Base-by-base conservation (phyloP, 2,329 filamentous ascomycete species). In the Penicillium glabrum region DNA sequence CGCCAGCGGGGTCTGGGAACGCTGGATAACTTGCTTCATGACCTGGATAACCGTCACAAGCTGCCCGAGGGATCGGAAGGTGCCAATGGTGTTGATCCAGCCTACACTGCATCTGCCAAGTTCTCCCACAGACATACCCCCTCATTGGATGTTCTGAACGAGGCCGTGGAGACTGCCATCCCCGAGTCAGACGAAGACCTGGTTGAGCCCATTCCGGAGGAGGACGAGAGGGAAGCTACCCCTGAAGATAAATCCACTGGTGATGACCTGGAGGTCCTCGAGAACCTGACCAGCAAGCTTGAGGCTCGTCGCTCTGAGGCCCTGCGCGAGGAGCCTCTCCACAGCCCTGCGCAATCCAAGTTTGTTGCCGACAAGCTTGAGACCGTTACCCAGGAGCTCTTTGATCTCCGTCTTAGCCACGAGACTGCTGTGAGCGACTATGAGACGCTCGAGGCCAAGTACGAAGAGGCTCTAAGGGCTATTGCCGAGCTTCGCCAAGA, bases 1-100 rank as follows among this genome's bases (percentile, higher is more conserved):
- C 90, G 96, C 48, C 95, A 99, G 74, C 86, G 95, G 58, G 97
- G 93, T 72, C 85, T 99, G 3, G 95, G 95, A 41, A 96, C 97
- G 74, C 84, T 99, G 3, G 95, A 99, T 71, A 96, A 89, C 52
- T 83, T 99, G 8, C 84, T 99, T 0, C 88, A 96, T 65, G 95
- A 99, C 69, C 83, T 98, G 10, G 95, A 98, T 50, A 63, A 72
- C 44, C 85, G 91, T 49, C 87, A 90, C 51, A 81, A 86, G 19
- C 19, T 35, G 11, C 19, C 19, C 21, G 43, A 53, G 29, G 50
- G 33, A 13, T 24, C 19, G 19, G 50, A 44, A 2, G 19, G 31
- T n/a, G 19, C 27, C 7, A 37, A 53, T 13, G 41, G 29, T 26
- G 46, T 46, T 23, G 65, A 64, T 37, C 46, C 57, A 43, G 27